Evolutionary conservation across 2,329 filamentous ascomycete species (phyloP).

Genomic region (Tolypocladium tropicale): DNA sequence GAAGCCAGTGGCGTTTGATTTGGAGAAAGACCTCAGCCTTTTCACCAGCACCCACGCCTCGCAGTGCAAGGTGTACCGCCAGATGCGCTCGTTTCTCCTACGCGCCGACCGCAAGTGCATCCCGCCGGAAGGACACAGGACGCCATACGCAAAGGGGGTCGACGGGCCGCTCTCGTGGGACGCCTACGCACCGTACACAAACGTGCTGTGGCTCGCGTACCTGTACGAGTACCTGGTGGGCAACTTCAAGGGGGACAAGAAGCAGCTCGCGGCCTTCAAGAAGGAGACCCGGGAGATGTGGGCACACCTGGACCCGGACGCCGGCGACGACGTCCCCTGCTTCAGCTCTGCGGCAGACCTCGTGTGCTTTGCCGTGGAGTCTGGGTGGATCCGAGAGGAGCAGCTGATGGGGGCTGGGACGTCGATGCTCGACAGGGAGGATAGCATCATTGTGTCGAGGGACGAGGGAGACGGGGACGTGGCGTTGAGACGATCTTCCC

Average conservation of each 20-base stretch:
- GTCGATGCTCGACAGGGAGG: slow-evolving; percentile 26
- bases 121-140: slow-evolving; percentile 34
- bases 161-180: slow-evolving; percentile 44
- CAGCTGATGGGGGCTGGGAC: slow-evolving; percentile 33
- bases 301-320: slow-evolving; percentile 41
- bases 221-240: slow-evolving; percentile 42
- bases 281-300: slow-evolving; percentile 41
- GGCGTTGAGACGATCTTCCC: slow-evolving; percentile 14
- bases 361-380: slow-evolving; percentile 45
- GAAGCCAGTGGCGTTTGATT: slow-evolving; percentile 40
- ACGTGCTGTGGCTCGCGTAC: slow-evolving; percentile 56
- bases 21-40: slow-evolving; percentile 48
- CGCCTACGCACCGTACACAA: slow-evolving; percentile 48
- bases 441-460: slow-evolving; percentile 27
- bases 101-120: slow-evolving; percentile 40
- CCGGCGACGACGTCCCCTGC: slow-evolving; percentile 33
- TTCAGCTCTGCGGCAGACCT: slow-evolving; percentile 47
- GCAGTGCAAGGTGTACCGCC: slow-evolving; percentile 52
- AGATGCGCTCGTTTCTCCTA: slow-evolving; percentile 49
- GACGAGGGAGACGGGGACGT: slow-evolving; percentile 14
- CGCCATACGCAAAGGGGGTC: slow-evolving; percentile 33
- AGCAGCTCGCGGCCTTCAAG: slow-evolving; percentile 35
- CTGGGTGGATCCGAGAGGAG: slow-evolving; percentile 44
- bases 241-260: slow-evolving; percentile 36
- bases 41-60: slow-evolving; percentile 50